Percentiles rank a stretch among this genome's conserved stretches.
Evolutionary conservation across 2,329 filamentous ascomycete genomes (phyloP).

Genomic region (Aspergillus hiratsukae): DNA sequence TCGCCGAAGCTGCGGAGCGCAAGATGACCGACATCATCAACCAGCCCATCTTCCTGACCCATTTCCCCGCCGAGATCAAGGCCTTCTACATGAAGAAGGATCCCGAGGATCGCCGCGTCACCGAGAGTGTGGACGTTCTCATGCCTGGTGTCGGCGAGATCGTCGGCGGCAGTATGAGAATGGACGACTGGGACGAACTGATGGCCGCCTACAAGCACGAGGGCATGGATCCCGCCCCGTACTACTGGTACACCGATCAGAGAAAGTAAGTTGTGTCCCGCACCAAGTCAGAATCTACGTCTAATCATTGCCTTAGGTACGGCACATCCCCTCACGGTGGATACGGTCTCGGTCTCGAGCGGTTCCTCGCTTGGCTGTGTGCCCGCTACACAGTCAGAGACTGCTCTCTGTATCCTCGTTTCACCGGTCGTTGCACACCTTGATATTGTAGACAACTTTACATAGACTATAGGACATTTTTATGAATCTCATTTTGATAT

Average conservation of each 20-base stretch:
- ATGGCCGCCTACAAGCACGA: conserved; percentile 84
- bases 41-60: conserved; percentile 89
- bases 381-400: conserved; percentile 63
- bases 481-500: background rate
- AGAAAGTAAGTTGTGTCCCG: conserved; percentile 64
- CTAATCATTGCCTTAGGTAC: conserved; percentile 54
- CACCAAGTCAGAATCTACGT: conserved; percentile 2
- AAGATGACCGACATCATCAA: conserved; percentile 97
- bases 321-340: conserved; percentile 88
- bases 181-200: conserved; percentile 84
- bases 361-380: conserved; percentile 66
- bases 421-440: conserved; percentile 48
- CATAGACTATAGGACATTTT: background rate
- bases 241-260: conserved; percentile 99
- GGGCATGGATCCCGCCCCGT: conserved; percentile 75
- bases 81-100: conserved; percentile 99
- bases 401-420: conserved; percentile 49
- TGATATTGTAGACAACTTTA: conserved; percentile 16
- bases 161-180: conserved; percentile 94
- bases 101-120: conserved; percentile 70
- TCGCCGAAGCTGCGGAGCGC: conserved; percentile 94
- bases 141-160: conserved; percentile 98
- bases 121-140: conserved; percentile 80
- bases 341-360: conserved; percentile 87
- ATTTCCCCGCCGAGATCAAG: conserved; percentile 97